Base-by-base conservation (phyloP, 1,139 yeast genomes). In the Kurtzmaniella quercitrusa region DNA sequence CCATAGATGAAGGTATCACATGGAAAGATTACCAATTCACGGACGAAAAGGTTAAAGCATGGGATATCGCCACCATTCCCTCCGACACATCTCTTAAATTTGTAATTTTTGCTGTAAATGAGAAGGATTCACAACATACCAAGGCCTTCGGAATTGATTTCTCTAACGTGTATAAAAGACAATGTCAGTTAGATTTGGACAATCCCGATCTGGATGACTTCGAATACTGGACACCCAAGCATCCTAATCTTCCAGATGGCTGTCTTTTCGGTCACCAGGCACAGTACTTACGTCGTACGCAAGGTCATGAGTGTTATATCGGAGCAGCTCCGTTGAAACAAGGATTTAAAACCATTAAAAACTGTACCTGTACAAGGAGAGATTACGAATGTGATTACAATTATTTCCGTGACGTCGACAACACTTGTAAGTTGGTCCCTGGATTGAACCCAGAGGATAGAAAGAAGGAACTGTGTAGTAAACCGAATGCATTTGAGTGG, bases 371-470 rank as follows among this genome's bases (percentile, higher is more conserved):
- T 67, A 77, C 94, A 0, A 78, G 96, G 62, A 76, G 79, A 46
- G 99, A 93, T 63, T 94, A 73, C 57, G 99, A 93, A 64, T 93
- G 99, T 75, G 98, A 93, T 59, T 88, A 81, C 68, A 91, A 91
- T 63, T 91, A 71, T 60, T 79, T 63, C 48, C 77, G 85, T 49
- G 82, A 81, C 33, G 57, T 60, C 1, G 97, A 90, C 59, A 95
- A 95, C 16, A 85, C 95, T 0, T 94, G 99, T 66, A 82, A 84
- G 58, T 73, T 91, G 40, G 85, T 89, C 12, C 66, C 74, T 5
- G 97, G 97, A 0, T 67, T 80, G 37, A 58, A 75, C 7, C 88
- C 96, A 9, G 73, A 77, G 7, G 89, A 85, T 52, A 81, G 82
- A 40, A 58, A 60, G 55, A 70, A 76, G 10, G 81, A 75, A 41